phyloP scores from a whole-genome alignment of 805 yeast genomes.

The Komagataella pastoris region DNA sequence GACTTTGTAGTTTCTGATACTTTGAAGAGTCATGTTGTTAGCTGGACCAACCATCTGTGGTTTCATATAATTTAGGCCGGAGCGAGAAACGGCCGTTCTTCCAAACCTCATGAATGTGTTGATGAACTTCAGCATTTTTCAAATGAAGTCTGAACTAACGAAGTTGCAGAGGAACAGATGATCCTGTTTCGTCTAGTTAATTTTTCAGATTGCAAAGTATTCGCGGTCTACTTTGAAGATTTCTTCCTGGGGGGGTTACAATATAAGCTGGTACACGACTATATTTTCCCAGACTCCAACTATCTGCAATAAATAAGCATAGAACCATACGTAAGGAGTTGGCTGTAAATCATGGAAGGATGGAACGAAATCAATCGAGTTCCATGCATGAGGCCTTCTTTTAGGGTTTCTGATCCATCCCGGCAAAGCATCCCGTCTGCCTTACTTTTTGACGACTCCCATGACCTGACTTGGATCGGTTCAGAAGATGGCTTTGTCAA shows the following conservation, averaged over 20 bases:
- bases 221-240: not conserved
- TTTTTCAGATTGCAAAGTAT: not conserved
- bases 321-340: not conserved
- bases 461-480: conserved; percentile 79
- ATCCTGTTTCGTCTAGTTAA: not conserved
- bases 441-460: conserved; percentile 50
- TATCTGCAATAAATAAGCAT: not conserved
- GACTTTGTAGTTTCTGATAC: conserved; percentile 69
- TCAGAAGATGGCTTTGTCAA: conserved; percentile 43
- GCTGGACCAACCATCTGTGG: not conserved
- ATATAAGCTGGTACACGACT: not conserved
- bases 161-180: not conserved
- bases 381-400: conserved; percentile 8
- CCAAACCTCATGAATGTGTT: not conserved
- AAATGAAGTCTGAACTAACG: not conserved
- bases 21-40: conserved; percentile 7
- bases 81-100: not conserved
- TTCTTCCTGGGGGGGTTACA: not conserved
- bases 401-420: not conserved
- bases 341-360: conserved; percentile 25
- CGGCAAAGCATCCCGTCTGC: conserved; percentile 11
- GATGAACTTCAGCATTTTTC: not conserved
- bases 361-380: conserved; percentile 28
- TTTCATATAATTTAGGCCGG: not conserved
- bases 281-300: not conserved